phyloP scores from a whole-genome alignment of 495 filamentous ascomycete species.

The Aspergillus baeticus region DNA sequence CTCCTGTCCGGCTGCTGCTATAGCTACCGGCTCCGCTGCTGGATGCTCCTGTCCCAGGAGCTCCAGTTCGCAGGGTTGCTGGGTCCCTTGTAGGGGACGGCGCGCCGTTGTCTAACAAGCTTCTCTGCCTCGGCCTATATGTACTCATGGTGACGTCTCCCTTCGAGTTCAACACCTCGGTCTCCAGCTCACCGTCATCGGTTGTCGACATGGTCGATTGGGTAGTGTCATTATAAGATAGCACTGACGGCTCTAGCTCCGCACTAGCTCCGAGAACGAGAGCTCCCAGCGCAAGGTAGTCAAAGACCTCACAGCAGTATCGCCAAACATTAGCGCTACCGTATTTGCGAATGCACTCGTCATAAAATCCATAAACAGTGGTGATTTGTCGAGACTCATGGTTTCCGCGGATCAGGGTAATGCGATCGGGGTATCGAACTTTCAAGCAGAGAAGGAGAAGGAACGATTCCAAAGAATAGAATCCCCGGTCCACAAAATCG shows the following conservation, averaged over 20 bases:
- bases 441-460: constrained; percentile 93
- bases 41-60: constrained; percentile 76
- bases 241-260: constrained; percentile 54
- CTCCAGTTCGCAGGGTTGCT: constrained; percentile 54
- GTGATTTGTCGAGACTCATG: constrained; percentile 98
- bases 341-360: constrained; percentile 96
- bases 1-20: constrained; percentile 65
- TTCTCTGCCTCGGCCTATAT: constrained; percentile 47
- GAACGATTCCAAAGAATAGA: constrained; percentile 96
- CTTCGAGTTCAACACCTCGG: constrained; percentile 82
- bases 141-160: constrained; percentile 76
- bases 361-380: constrained; percentile 98
- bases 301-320: constrained; percentile 98
- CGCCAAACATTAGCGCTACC: constrained; percentile 97
- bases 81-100: constrained; percentile 43
- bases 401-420: constrained; percentile 94
- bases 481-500: constrained; percentile 97
- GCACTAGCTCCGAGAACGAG: constrained; percentile 88
- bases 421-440: constrained; percentile 95
- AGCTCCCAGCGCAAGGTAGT: constrained; percentile 93
- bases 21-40: constrained; percentile 60
- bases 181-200: constrained; percentile 74
- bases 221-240: constrained; percentile 42
- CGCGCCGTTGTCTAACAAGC: constrained; percentile 32
- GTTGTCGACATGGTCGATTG: constrained; percentile 43